Evolutionary conservation across 2,329 filamentous ascomycete genomes (phyloP).

Genomic region (Balansia obtecta): DNA sequence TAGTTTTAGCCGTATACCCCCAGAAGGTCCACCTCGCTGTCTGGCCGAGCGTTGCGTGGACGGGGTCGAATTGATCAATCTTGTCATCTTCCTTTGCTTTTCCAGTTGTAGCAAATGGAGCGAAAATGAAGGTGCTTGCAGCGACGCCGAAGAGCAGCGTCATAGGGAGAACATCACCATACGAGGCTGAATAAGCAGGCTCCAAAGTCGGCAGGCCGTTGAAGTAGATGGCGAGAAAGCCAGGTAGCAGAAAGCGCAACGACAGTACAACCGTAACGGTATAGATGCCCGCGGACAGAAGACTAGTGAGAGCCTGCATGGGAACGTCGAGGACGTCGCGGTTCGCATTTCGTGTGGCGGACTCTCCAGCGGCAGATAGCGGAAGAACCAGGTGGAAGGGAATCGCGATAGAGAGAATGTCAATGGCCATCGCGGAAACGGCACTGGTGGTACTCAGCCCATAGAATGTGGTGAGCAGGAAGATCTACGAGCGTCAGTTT

Average conservation of each 20-base stretch:
- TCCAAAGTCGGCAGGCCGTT: conserved; percentile 56
- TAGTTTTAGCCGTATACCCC: conserved; percentile 51
- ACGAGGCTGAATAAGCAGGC: conserved; percentile 51
- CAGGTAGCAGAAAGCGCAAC: conserved; percentile 58
- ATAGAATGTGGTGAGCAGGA: conserved; percentile 71
- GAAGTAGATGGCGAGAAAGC: conserved; percentile 64
- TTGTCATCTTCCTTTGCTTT: conserved; percentile 35
- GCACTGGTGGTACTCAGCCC: conserved; percentile 49
- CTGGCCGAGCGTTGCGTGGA: conserved; percentile 51
- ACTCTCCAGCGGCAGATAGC: conserved; percentile 50
- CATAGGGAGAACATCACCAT: conserved; percentile 47
- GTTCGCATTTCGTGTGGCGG: conserved; percentile 42
- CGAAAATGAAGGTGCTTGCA: conserved; percentile 66
- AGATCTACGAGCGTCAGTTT: conserved; percentile 34
- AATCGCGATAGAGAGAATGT: conserved; percentile 53
- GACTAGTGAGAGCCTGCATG: conserved; percentile 50
- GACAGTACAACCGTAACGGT: conserved; percentile 57
- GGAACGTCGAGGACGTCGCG: conserved; percentile 52
- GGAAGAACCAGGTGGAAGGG: conserved; percentile 67
- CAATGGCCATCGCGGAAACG: conserved; percentile 50
- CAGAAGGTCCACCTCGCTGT: conserved; percentile 63
- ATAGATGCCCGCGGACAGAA: conserved; percentile 64
- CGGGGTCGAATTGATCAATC: conserved; percentile 46
- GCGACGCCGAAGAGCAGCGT: conserved; percentile 52
- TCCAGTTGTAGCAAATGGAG: conserved; percentile 46